phyloP scores from a whole-genome alignment of 495 filamentous ascomycete species.

The Penicillium parvum region DNA sequence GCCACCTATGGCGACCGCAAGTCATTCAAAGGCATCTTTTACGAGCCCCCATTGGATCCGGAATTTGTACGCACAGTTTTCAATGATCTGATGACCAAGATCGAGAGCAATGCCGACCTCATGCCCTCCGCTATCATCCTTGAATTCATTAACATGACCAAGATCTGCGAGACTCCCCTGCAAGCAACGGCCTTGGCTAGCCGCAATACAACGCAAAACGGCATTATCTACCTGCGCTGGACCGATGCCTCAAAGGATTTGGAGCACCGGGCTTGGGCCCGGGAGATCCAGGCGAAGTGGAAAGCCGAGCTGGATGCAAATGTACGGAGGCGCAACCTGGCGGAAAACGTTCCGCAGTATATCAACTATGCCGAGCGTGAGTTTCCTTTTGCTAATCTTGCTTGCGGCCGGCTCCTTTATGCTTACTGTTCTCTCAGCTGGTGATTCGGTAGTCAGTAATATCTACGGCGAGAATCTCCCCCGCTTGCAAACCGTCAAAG shows the following conservation, averaged over 20 bases:
- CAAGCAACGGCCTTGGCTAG: slow-evolving; percentile 28
- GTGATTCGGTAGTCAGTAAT: slow-evolving; percentile 30
- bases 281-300: slow-evolving; percentile 27
- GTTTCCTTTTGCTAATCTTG: slow-evolving; percentile 3
- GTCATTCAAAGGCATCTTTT: slow-evolving; percentile 48
- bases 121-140: slow-evolving; percentile 25
- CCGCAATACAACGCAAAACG: slow-evolving; percentile 38
- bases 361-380: slow-evolving; percentile 44
- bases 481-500: slow-evolving; percentile 44
- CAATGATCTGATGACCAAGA: slow-evolving; percentile 33
- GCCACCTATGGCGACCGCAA: slow-evolving; percentile 39
- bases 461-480: slow-evolving; percentile 45
- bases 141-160: slow-evolving; percentile 33
- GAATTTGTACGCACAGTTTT: slow-evolving; percentile 32
- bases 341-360: slow-evolving; percentile 32
- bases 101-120: slow-evolving; percentile 21
- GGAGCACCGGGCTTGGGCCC: slow-evolving; percentile 29
- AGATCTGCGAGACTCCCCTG: slow-evolving; percentile 25
- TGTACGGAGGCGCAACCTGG: neutral
- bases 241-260: slow-evolving; percentile 24
- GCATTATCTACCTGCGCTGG: slow-evolving; percentile 32
- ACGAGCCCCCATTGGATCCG: slow-evolving; percentile 37
- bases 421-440: slow-evolving; percentile 18
- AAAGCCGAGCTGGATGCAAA: slow-evolving; percentile 21
- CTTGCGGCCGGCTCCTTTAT: neutral